phyloP scores from a whole-genome alignment of 345 rosid species.

The Hirschfeldia incana region DNA sequence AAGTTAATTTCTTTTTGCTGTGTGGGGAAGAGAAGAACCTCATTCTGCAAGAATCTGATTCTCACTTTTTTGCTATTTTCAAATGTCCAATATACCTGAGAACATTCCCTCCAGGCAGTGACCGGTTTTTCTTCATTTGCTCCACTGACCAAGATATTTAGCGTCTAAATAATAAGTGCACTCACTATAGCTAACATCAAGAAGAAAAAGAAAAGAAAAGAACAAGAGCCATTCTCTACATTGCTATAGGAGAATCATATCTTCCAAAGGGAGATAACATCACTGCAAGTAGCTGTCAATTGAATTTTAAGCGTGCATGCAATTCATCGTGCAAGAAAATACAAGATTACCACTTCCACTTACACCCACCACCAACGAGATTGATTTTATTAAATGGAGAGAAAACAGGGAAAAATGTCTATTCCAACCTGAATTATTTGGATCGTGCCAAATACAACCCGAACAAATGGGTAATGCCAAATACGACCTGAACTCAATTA shows the following conservation, averaged over 20 bases:
- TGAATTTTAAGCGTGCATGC: background rate
- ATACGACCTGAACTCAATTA: too few relatives aligned
- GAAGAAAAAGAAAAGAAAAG: background rate
- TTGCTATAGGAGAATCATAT: constrained; percentile 7
- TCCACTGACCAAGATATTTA: constrained; percentile 3
- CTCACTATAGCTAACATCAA: constrained; percentile 13
- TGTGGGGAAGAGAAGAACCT: constrained; percentile 61
- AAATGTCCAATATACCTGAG: constrained; percentile 40
- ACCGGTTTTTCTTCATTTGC: constrained; percentile 22
- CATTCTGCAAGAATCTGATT: constrained; percentile 62
- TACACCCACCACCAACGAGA: background rate
- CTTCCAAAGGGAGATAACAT: constrained; percentile 4
- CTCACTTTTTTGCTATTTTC: constrained; percentile 50
- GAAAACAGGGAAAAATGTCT: too few relatives aligned
- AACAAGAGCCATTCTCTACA: constrained; percentile 8
- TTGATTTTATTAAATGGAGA: background rate
- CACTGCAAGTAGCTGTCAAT: background rate
- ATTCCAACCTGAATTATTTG: too few relatives aligned
- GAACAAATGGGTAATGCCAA: too few relatives aligned
- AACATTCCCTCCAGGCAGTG: constrained; percentile 37
- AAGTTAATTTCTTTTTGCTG: constrained; percentile 28
- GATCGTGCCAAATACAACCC: too few relatives aligned
- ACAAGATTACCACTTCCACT: constrained; percentile 4
- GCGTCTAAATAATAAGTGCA: constrained; percentile 2
- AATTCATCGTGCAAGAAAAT: constrained; percentile 8